Evolutionary conservation across 306 rosid species (phyloP).

Genomic region (Castanospermum australe): DNA sequence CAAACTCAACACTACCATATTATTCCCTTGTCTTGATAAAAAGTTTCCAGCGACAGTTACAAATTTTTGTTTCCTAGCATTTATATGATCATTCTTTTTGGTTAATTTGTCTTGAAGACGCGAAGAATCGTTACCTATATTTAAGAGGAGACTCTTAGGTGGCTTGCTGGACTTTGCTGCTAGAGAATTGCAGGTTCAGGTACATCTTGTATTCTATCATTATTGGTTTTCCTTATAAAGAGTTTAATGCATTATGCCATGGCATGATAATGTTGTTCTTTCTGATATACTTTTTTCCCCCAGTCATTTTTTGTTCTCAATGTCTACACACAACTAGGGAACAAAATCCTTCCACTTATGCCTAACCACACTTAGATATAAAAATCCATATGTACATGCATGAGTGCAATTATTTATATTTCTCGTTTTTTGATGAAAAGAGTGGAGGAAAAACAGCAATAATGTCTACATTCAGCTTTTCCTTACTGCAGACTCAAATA

Average conservation of each 20-base stretch:
- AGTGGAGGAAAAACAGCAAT: conserved; percentile 27
- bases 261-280: conserved; percentile 2
- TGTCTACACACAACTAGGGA: neutral
- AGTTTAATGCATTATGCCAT: neutral
- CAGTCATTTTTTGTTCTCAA: neutral
- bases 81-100: conserved; percentile 20
- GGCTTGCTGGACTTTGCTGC: conserved; percentile 92
- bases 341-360: neutral
- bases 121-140: conserved; percentile 86
- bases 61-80: conserved; percentile 15
- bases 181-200: conserved; percentile 98
- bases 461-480: conserved; percentile 43
- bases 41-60: conserved; percentile 3
- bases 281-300: neutral
- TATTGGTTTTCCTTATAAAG: conserved; percentile 18
- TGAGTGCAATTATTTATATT: conserved; percentile 17
- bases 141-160: conserved; percentile 92
- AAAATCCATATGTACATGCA: neutral
- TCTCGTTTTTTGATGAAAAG: conserved; percentile 6
- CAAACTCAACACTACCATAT: neutral
- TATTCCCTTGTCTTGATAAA: neutral
- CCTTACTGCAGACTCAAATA: conserved; percentile 89
- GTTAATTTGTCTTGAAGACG: conserved; percentile 63
- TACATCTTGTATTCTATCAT: conserved; percentile 32
- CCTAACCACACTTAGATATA: conserved; percentile 1